A percentile compares a stretch with the other conserved stretches of the same genome.
Evolutionary conservation across 306 rosid species (phyloP).

Genomic region (Hippophae rhamnoides): DNA sequence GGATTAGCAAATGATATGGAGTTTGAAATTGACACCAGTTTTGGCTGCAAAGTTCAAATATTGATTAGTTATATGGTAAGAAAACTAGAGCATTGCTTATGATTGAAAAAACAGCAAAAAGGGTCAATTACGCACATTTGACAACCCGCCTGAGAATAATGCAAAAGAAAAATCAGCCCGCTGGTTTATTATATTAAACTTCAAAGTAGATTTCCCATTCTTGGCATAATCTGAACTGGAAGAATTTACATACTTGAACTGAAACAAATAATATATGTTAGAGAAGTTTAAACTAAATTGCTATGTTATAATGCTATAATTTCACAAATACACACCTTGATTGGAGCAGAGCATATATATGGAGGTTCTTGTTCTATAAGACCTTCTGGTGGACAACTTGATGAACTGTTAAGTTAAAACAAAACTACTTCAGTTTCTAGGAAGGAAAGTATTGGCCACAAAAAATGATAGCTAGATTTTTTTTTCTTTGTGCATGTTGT

Average conservation of each 20-base stretch:
- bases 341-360: conserved; percentile 66
- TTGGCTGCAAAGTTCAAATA: conserved; percentile 28
- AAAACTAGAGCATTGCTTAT: no score
- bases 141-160: conserved; percentile 62
- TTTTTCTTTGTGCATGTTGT: no score
- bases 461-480: no score
- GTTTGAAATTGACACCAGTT: conserved; percentile 57
- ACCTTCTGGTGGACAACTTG: conserved; percentile 45
- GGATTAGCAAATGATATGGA: conserved; percentile 53
- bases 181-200: conserved; percentile 66
- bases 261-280: conserved; percentile 22
- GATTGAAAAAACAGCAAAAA: neutral
- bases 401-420: conserved; percentile 37
- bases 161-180: conserved; percentile 83
- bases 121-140: conserved; percentile 30
- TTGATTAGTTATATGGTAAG: neutral
- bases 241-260: conserved; percentile 53
- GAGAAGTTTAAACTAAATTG: neutral
- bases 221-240: conserved; percentile 31
- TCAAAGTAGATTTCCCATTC: conserved; percentile 53
- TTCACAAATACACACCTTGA: conserved; percentile 30
- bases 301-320: neutral
- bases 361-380: conserved; percentile 44
- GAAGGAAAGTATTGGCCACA: no score
- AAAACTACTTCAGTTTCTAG: neutral